Percentiles rank a stretch among this genome's conserved stretches.
Conservation (phyloP, 495 filamentous ascomycete genomes). For the Rusavskia elegans region DNA sequence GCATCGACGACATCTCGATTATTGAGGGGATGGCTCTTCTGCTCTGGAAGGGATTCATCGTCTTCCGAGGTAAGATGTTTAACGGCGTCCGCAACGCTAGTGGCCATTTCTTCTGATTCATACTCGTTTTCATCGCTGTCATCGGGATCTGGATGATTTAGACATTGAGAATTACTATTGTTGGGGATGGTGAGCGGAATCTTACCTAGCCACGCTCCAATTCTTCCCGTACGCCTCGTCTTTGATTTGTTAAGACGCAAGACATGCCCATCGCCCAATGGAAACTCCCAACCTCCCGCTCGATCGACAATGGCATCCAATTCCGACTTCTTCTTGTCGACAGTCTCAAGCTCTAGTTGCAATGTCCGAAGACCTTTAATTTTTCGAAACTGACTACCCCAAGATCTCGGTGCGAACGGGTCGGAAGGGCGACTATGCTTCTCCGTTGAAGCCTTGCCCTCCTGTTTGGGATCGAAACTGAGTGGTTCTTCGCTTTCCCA, state of each 20-base stretch:
- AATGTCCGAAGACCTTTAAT: constrained; percentile 10
- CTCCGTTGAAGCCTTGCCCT: background rate
- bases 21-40: too few species aligned
- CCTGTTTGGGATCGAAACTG: constrained; percentile 7
- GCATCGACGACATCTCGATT: too few species aligned
- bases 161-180: too few species aligned
- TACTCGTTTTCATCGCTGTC: too few species aligned
- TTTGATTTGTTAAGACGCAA: constrained; percentile 4
- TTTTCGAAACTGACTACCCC: constrained; percentile 10
- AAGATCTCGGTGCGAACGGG: background rate
- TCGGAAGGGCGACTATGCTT: constrained; percentile 5
- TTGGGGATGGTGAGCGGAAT: background rate
- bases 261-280: constrained; percentile 1
- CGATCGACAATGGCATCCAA: constrained; percentile 9
- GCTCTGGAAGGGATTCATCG: too few species aligned
- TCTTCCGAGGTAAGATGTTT: too few species aligned
- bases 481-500: constrained; percentile 15
- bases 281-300: constrained; percentile 6
- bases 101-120: too few species aligned
- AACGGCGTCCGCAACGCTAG: too few species aligned
- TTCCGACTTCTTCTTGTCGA: constrained; percentile 11
- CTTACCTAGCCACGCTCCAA: constrained; percentile 4
- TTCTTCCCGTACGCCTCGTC: constrained; percentile 4
- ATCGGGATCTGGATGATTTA: too few species aligned
- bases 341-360: constrained; percentile 16